These are phyloP conservation scores for Fragilariopsis cylindrus DNA, from an alignment of 108 stramenopile species.

Conservation along the genomic window DNA sequence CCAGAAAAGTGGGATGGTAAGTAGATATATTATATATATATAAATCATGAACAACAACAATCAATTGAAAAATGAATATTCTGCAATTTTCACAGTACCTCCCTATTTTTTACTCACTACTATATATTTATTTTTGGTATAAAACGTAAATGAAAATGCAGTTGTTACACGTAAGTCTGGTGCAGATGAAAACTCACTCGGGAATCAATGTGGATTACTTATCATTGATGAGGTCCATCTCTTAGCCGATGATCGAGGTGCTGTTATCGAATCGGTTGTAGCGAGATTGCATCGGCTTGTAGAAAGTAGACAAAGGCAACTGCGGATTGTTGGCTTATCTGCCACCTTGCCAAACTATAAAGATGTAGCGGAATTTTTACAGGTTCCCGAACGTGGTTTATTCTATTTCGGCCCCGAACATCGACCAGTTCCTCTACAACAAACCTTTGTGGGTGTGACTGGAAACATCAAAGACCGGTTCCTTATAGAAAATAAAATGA, in stretches of 20 bases:
- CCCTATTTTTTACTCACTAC: conserved; percentile 45
- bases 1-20: conserved; percentile 91
- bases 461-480: conserved; percentile 68
- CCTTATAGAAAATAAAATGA: conserved; percentile 83
- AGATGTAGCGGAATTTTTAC: conserved; percentile 85
- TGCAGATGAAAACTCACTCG: conserved; percentile 81
- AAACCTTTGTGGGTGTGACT: conserved; percentile 94
- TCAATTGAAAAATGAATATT: too few relatives aligned
- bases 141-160: too few relatives aligned
- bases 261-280: conserved; percentile 98
- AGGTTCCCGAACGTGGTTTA: conserved; percentile 81
- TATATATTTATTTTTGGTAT: conserved; percentile 64
- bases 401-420: conserved; percentile 97
- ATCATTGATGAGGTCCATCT: conserved; percentile 99
- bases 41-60: too few relatives aligned
- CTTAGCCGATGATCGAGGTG: conserved; percentile 97
- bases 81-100: background rate
- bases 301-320: conserved; percentile 88
- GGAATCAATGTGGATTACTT: conserved; percentile 90
- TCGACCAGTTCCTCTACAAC: conserved; percentile 97
- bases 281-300: conserved; percentile 94
- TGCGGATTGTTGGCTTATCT: conserved; percentile 96
- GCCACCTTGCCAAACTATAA: conserved; percentile 98
- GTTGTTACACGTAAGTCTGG: conserved; percentile 89
- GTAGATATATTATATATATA: too few relatives aligned